Percentiles rank a stretch among this genome's conserved stretches.
These are phyloP conservation scores for Artemisia annua DNA, from an alignment of 129 eudicot species.

Conservation along the genomic window DNA sequence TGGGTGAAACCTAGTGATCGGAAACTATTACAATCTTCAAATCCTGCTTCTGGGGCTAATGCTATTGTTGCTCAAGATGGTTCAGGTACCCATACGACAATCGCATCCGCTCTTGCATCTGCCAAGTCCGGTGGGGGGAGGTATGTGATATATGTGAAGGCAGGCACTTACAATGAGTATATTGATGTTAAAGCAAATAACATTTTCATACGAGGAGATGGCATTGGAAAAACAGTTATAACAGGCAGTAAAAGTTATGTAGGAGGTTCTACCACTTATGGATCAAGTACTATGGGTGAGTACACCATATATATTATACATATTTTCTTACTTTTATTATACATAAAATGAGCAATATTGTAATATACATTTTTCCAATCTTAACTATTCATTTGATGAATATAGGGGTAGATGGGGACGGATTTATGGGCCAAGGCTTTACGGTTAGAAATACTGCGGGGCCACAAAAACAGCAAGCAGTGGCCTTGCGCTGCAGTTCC, in stretches of 20 bases:
- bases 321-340: too few relatives aligned
- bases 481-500: conserved; percentile 63
- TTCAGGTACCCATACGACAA: conserved; percentile 55
- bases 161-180: conserved; percentile 56
- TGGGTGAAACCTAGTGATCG: conserved; percentile 61
- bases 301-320: neutral
- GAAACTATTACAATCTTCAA: conserved; percentile 48
- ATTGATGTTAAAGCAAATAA: conserved; percentile 47
- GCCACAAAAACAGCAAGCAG: conserved; percentile 62
- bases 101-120: conserved; percentile 55
- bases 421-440: conserved; percentile 65
- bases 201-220: conserved; percentile 73
- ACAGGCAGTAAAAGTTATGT: conserved; percentile 75
- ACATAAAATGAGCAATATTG: neutral
- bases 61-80: conserved; percentile 83
- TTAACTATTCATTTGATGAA: neutral
- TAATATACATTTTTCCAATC: neutral
- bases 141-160: conserved; percentile 58
- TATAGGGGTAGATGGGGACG: conserved; percentile 53
- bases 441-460: conserved; percentile 75
- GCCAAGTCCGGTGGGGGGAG: conserved; percentile 51
- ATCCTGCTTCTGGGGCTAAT: conserved; percentile 38
- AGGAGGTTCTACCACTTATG: conserved; percentile 70
- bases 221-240: conserved; percentile 77
- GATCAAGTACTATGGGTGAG: conserved; percentile 76